Evolutionary conservation across 139 green algal genomes (phyloP), one percentile per base, ranked within the genome.

Genomic region (Chlorella vulgaris): DNA sequence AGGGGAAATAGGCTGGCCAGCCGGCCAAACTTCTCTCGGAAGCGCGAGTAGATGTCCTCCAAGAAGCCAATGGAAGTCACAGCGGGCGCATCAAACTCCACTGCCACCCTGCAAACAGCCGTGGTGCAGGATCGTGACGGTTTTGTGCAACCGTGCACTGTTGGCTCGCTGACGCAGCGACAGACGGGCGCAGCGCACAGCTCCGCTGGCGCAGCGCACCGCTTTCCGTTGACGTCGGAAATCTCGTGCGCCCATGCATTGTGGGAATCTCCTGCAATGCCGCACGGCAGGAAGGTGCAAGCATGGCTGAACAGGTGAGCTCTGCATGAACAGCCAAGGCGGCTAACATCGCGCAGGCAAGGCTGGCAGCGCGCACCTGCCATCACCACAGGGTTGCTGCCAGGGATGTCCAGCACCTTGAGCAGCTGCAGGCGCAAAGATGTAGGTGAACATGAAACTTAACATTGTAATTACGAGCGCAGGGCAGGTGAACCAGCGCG

Each of bases 381-480:
- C 70, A 85, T 42, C n/a, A 85, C 53, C 18, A 85, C 58, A 7
- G 81, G 70, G 50, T 85, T 81, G 81, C 26, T 33, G 69, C 81
- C 81, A 24, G 38, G 28, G 29, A 58, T 1, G 70, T 39, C 39
- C n/a, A 85, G 62, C 36, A n/a, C 70, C n/a, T 33, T 18, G 24
- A 81, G 40, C 38, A 85, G 50, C 68, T 78, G 78, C 53, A 40
- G 40, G n/a, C n/a, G n/a, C n/a, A n/a, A n/a, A n/a, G n/a, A n/a
- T n/a, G n/a, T n/a, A n/a, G n/a, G n/a, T n/a, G n/a, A n/a, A n/a
- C n/a, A n/a, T n/a, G n/a, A n/a, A n/a, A n/a, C n/a, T n/a, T n/a
- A n/a, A n/a, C n/a, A n/a, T n/a, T n/a, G n/a, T n/a, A n/a, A n/a
- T n/a, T n/a, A n/a, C n/a, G n/a, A n/a, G n/a, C n/a, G n/a, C n/a